phyloP scores from a whole-genome alignment of 306 rosid genomes.

The Prunus persica region DNA sequence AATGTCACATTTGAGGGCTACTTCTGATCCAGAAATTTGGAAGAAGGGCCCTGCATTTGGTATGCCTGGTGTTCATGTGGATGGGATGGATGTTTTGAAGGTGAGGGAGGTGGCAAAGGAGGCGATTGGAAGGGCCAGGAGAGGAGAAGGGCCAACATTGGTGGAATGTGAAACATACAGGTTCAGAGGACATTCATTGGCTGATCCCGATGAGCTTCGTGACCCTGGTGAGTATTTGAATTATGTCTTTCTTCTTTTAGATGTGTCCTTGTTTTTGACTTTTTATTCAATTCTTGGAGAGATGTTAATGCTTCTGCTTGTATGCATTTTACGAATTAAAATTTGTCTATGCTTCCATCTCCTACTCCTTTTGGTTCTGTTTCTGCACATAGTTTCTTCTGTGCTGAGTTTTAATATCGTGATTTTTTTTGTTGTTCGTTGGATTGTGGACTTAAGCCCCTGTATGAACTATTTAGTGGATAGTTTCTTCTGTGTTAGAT shows the following conservation, averaged over 20 bases:
- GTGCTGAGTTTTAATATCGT: not conserved
- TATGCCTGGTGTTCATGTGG: conserved; percentile 97
- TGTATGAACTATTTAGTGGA: not conserved
- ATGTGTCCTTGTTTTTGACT: not conserved
- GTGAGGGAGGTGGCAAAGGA: conserved; percentile 97
- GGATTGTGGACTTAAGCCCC: not conserved
- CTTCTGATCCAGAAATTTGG: conserved; percentile 98
- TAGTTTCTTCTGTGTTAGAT: not conserved
- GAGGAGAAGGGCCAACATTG: conserved; percentile 96
- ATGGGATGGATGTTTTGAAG: conserved; percentile 99
- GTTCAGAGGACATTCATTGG: conserved; percentile 98
- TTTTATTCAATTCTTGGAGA: not conserved
- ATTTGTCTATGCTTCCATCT: not conserved
- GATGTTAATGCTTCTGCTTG: conserved; percentile 1
- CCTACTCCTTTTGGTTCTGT: not conserved
- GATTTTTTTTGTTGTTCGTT: conserved; percentile 7
- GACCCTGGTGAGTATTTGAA: conserved; percentile 78
- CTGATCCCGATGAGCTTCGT: conserved; percentile 99
- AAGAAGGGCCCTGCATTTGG: conserved; percentile 99
- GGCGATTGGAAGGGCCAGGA: conserved; percentile 88
- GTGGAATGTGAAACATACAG: conserved; percentile 98
- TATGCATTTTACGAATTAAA: conserved; percentile 4
- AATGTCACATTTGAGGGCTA: conserved; percentile 92
- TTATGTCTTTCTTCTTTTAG: conserved; percentile 14
- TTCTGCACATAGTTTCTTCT: not conserved